Conservation (phyloP, 495 filamentous ascomycete species). For the Geoglossum glabrum region DNA sequence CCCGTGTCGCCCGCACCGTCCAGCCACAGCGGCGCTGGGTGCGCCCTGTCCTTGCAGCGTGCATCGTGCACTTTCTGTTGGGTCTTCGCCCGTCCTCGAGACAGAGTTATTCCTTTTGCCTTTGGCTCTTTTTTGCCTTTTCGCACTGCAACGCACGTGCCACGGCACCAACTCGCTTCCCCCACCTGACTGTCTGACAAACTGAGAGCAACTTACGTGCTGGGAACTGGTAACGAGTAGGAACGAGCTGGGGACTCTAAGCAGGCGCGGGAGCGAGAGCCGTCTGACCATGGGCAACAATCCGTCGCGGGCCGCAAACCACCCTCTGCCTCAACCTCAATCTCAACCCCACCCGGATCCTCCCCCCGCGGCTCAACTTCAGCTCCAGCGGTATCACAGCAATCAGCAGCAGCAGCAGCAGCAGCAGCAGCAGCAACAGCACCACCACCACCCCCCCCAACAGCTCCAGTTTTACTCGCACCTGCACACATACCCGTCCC, state of each 20-base stretch:
- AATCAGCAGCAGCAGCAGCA: not conserved
- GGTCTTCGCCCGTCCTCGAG: no score
- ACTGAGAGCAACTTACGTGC: not conserved
- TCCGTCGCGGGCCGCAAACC: constrained; percentile 11
- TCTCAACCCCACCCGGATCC: not conserved
- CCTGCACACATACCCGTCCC: not conserved
- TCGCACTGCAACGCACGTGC: not conserved
- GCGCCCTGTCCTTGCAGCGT: not conserved
- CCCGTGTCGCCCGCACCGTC: not conserved
- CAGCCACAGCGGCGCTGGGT: not conserved
- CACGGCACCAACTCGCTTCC: not conserved
- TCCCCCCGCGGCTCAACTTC: not conserved
- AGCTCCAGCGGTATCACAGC: not conserved
- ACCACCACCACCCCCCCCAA: not conserved
- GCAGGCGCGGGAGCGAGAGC: not conserved
- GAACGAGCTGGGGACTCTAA: not conserved
- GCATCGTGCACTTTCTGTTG: no score
- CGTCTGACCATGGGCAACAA: constrained; percentile 13
- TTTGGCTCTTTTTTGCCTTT: not conserved
- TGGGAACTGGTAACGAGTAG: not conserved
- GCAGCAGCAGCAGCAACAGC: not conserved
- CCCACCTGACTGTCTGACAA: not conserved
- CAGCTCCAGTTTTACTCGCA: not conserved
- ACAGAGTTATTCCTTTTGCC: not conserved
- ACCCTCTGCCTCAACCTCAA: not conserved